Evolutionary conservation across 2,329 filamentous ascomycete genomes (phyloP).

Genomic region (Colletotrichum brevisporum): DNA sequence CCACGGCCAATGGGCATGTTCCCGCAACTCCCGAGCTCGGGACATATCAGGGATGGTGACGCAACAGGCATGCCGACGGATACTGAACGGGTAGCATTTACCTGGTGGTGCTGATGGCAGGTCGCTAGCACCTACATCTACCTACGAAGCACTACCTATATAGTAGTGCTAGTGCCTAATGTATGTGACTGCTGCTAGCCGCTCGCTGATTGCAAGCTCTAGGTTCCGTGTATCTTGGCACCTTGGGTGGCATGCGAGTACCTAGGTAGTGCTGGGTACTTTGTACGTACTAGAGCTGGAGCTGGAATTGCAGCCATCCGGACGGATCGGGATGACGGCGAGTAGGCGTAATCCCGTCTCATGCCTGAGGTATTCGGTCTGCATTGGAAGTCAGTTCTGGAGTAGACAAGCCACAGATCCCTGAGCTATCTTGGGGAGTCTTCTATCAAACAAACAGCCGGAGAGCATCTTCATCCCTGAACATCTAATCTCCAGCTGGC

Average conservation of each 20-base stretch:
- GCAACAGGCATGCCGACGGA: slow-evolving; percentile 31
- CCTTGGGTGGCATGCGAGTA: neutral
- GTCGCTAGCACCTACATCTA: slow-evolving; percentile 3
- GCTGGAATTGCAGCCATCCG: slow-evolving; percentile 10
- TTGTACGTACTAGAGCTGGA: neutral
- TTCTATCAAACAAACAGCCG: too few relatives aligned
- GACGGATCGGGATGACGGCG: neutral
- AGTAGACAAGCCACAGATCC: neutral
- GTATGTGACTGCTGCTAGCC: neutral
- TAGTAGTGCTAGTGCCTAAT: too few relatives aligned
- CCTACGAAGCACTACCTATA: too few relatives aligned
- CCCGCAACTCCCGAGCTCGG: slow-evolving; percentile 27
- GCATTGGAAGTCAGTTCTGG: neutral
- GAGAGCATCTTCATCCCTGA: neutral
- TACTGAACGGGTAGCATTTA: slow-evolving; percentile 13
- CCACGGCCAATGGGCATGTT: slow-evolving; percentile 37
- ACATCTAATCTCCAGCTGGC: slow-evolving; percentile 1
- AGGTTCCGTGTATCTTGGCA: neutral
- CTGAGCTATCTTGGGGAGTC: too few relatives aligned
- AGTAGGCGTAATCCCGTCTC: slow-evolving; percentile 27
- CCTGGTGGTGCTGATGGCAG: slow-evolving; percentile 22
- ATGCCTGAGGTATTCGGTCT: slow-evolving; percentile 12
- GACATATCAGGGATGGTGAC: slow-evolving; percentile 39
- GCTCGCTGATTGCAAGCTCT: slow-evolving; percentile 9
- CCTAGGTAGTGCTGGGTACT: neutral